phyloP scores from a whole-genome alignment of 148 eudicot species.

The Rhododendron simsii region DNA sequence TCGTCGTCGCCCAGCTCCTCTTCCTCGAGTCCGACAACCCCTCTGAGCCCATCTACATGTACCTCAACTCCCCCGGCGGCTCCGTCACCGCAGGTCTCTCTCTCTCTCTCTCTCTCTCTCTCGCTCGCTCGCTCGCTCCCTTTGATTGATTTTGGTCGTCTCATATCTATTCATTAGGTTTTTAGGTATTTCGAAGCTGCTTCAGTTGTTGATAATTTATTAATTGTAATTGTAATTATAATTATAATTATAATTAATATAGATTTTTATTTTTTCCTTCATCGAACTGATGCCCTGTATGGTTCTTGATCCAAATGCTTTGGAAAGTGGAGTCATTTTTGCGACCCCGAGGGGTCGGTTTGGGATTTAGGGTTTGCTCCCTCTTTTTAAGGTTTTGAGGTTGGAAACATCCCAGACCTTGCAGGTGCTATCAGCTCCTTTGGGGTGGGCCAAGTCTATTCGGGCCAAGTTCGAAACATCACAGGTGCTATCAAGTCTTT shows the following conservation, averaged over 20 bases:
- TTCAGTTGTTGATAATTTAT: no score
- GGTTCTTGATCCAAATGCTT: not conserved
- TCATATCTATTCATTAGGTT: no score
- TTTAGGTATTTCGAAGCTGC: no score
- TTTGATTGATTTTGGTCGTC: no score
- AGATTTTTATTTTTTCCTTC: no score
- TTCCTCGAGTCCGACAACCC: slow-evolving; percentile 96
- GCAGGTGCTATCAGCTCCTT: no score
- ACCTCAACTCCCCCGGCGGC: slow-evolving; percentile 97
- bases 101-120: not conserved
- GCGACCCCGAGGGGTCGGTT: not conserved
- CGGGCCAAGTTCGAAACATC: not conserved
- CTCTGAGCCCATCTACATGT: slow-evolving; percentile 85
- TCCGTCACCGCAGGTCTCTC: slow-evolving; percentile 82
- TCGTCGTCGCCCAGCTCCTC: slow-evolving; percentile 92
- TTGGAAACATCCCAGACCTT: not conserved
- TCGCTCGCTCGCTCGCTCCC: not conserved
- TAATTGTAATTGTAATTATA: no score
- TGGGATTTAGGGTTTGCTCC: not conserved
- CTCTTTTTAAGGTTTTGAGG: not conserved
- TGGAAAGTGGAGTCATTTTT: not conserved
- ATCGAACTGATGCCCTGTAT: not conserved
- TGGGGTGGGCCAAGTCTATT: not conserved
- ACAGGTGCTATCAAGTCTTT: no score
- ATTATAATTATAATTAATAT: no score